Evolutionary conservation across 352 stramenopile genomes (phyloP), one percentile per base, ranked within the genome.

Genomic region (Phytophthora sp.): DNA sequence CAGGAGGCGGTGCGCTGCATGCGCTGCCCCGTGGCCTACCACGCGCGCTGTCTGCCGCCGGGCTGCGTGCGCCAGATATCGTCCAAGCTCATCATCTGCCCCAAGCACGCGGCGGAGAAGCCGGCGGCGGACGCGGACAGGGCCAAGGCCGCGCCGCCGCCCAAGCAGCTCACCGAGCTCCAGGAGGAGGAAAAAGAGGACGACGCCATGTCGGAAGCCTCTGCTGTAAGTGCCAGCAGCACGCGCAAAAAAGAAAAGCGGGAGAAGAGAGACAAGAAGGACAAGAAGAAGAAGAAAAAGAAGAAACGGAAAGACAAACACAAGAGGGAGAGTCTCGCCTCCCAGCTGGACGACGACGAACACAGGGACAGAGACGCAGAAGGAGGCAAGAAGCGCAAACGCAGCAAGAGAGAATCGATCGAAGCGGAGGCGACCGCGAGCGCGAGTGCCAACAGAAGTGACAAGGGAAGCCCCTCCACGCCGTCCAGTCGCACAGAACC

Each of bases 1-100:
- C 87, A 91, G 54, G 84, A 94, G 46, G 80, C 84, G 0, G 86
- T 95, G 27, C 66, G 81, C n/a, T 95, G 87, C 42, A 85, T 88
- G 68, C 66, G 87, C 5, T 95, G 87, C 45, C 84, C 87, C 0
- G 84, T 91, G 39, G 87, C 87, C 17, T 95, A 91, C 39, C 87
- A 95, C 54, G 83, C 83, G 37, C 86, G 80, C 49, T 95, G 87
- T 69, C 43, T 95, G 28, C 87, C 87, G 32, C 32, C 52, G n/a
- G 66, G 73, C 21, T 85, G 77, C 23, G 71, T 84, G 17, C 49
- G 66, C n/a, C 70, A 79, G 45, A 72, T 91, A 46, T 78, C 81
- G 23, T 79, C 82, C 38, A 90, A 89, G 65, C 70, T 86, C 12
- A 93, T 93, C 21, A 82, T 93, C 38, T 93, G 84, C 48, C 82